Conservation (phyloP, 2,329 filamentous ascomycete genomes). For the Calonectria montana region DNA sequence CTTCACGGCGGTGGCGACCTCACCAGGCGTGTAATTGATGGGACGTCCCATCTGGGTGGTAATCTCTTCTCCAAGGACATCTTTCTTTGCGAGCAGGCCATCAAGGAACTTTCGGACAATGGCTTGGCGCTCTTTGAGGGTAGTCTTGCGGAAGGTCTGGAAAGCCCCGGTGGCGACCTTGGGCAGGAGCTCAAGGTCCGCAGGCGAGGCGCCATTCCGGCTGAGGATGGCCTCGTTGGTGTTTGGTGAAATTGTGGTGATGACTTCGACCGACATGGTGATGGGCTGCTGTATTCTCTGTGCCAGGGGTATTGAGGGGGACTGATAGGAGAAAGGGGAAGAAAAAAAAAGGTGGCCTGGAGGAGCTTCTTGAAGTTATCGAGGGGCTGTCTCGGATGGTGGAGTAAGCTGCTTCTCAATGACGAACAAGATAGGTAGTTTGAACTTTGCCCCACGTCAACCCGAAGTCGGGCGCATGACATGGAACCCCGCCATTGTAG, state of each 20-base stretch:
- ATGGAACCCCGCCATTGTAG: conserved; percentile 34
- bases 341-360: conserved; percentile 13
- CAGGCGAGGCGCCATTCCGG: conserved; percentile 77
- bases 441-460: conserved; percentile 42
- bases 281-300: neutral
- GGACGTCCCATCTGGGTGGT: conserved; percentile 96
- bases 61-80: conserved; percentile 85
- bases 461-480: conserved; percentile 38
- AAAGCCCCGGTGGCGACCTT: conserved; percentile 80
- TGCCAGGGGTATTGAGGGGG: neutral
- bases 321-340: neutral
- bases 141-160: conserved; percentile 78
- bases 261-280: conserved; percentile 72
- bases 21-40: conserved; percentile 85
- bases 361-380: conserved; percentile 9
- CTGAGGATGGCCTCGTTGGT: conserved; percentile 88
- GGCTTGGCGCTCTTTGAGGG: conserved; percentile 78
- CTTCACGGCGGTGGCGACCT: conserved; percentile 87
- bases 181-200: conserved; percentile 79
- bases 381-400: conserved; percentile 34
- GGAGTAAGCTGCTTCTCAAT: conserved; percentile 36
- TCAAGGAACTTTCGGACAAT: conserved; percentile 85
- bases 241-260: conserved; percentile 87
- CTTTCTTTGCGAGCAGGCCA: conserved; percentile 75
- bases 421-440: conserved; percentile 30